These are phyloP conservation scores for Exserohilum turcica DNA, from an alignment of 2,329 filamentous ascomycete genomes.

Conservation along the genomic window DNA sequence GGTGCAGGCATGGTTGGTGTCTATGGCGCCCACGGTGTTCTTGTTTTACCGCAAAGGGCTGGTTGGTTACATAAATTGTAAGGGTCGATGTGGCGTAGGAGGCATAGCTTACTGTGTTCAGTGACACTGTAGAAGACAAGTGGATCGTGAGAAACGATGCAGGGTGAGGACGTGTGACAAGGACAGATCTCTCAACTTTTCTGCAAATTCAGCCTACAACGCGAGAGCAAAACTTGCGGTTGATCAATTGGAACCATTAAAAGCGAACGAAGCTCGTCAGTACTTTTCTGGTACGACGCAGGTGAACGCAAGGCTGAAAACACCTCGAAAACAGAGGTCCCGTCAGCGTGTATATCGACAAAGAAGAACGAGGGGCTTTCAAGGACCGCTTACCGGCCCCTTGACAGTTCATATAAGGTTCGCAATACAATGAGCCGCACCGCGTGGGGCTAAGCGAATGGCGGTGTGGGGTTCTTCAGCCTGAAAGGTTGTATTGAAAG, in stretches of 20 bases:
- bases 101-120: conserved; percentile 39
- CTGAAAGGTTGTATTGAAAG: conserved; percentile 31
- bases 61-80: conserved; percentile 32
- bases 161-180: conserved; percentile 13
- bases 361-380: conserved; percentile 13
- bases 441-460: conserved; percentile 42
- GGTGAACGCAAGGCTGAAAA: conserved; percentile 4
- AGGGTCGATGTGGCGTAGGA: conserved; percentile 28
- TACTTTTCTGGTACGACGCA: conserved; percentile 6
- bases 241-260: conserved; percentile 4
- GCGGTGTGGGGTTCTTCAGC: conserved; percentile 40
- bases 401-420: conserved; percentile 31
- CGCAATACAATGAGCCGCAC: conserved; percentile 30
- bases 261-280: conserved; percentile 11
- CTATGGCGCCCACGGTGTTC: conserved; percentile 15
- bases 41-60: conserved; percentile 22
- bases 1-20: conserved; percentile 11
- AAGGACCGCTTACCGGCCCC: conserved; percentile 11
- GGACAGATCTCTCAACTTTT: conserved; percentile 13
- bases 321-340: conserved; percentile 7
- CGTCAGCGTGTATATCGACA: conserved; percentile 5
- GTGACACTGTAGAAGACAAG: conserved; percentile 20
- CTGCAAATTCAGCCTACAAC: conserved; percentile 9
- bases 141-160: conserved; percentile 16
- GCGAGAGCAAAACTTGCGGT: conserved; percentile 6